These are phyloP conservation scores for Cutaneotrichosporon curvatum DNA, from an alignment of 1,284 basidiomycete species.

Conservation along the genomic window DNA sequence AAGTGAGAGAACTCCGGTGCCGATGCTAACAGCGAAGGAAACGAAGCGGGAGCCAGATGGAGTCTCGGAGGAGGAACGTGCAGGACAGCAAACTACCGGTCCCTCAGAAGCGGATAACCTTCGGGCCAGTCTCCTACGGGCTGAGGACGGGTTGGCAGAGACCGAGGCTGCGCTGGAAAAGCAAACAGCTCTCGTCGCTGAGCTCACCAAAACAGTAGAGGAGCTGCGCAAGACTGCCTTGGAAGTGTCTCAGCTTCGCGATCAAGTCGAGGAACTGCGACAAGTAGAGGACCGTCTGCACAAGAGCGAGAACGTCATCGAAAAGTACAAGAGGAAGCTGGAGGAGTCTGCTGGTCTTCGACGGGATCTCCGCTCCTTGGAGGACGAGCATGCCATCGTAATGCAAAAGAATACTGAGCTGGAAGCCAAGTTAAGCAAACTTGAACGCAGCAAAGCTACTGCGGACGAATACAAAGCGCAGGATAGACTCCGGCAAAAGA, in stretches of 20 bases:
- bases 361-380: constrained; percentile 73
- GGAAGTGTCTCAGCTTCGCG: constrained; percentile 71
- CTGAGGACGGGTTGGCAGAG: constrained; percentile 75
- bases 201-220: constrained; percentile 66
- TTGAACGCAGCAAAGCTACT: constrained; percentile 75
- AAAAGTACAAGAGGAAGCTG: constrained; percentile 97
- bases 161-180: constrained; percentile 73
- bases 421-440: constrained; percentile 83
- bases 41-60: too few relatives aligned
- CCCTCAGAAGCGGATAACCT: constrained; percentile 66
- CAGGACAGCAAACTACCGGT: constrained; percentile 3
- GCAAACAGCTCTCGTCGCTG: constrained; percentile 59
- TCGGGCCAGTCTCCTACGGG: constrained; percentile 55
- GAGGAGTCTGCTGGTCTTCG: constrained; percentile 86
- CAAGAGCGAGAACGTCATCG: constrained; percentile 94
- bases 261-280: constrained; percentile 90
- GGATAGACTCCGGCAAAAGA: constrained; percentile 71
- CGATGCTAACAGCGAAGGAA: too few relatives aligned
- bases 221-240: constrained; percentile 74
- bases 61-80: too few relatives aligned
- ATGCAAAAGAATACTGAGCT: constrained; percentile 84
- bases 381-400: constrained; percentile 85
- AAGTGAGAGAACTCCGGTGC: background rate
- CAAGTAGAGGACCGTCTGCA: constrained; percentile 84
- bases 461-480: constrained; percentile 84